Evolutionary conservation across 768 basidiomycete genomes (phyloP).

Genomic region (Leccinum ochraceum): DNA sequence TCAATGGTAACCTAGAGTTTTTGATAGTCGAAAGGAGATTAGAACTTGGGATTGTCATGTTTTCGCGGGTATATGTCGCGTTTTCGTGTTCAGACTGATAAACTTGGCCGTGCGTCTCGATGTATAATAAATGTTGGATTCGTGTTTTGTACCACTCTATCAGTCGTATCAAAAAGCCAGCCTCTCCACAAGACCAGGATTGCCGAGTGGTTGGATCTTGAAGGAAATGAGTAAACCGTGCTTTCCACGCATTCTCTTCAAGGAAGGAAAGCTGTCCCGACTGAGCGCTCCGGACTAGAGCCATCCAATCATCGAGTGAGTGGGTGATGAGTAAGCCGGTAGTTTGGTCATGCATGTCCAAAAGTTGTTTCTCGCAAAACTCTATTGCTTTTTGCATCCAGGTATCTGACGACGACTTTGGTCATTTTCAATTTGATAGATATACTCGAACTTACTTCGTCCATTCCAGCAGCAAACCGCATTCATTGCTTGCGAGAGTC

Average conservation of each 20-base stretch:
- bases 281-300: constrained; percentile 31
- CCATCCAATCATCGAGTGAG: constrained; percentile 40
- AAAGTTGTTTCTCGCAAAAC: constrained; percentile 41
- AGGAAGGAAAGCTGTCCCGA: constrained; percentile 24
- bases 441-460: constrained; percentile 28
- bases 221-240: constrained; percentile 33
- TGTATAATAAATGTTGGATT: constrained; percentile 45
- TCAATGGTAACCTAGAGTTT: constrained; percentile 38
- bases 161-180: constrained; percentile 45
- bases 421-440: constrained; percentile 2
- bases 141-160: constrained; percentile 44
- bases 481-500: constrained; percentile 45
- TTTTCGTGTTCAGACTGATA: constrained; percentile 18
- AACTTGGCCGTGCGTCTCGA: constrained; percentile 36
- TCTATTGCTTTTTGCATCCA: constrained; percentile 41
- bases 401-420: constrained; percentile 19
- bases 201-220: constrained; percentile 21
- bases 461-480: constrained; percentile 50
- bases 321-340: constrained; percentile 30
- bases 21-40: constrained; percentile 26
- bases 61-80: constrained; percentile 9
- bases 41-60: constrained; percentile 18
- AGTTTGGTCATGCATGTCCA: constrained; percentile 31
- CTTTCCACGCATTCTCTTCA: constrained; percentile 35
- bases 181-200: constrained; percentile 36